A percentile compares a stretch with the other conserved stretches of the same genome.
phyloP scores from a whole-genome alignment of 106 monocot genomes.

The Dioscorea dumetorum region DNA sequence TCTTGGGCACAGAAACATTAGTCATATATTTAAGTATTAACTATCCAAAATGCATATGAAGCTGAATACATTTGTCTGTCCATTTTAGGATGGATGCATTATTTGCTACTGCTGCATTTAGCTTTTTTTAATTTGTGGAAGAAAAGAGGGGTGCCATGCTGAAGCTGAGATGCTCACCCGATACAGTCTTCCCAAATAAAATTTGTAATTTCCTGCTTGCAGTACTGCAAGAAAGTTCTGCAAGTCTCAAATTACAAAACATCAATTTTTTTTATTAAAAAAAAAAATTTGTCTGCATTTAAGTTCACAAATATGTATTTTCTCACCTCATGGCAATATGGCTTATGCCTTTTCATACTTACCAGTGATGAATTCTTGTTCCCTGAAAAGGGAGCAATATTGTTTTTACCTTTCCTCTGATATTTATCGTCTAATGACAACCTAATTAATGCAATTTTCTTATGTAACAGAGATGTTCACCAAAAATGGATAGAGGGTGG shows the following conservation, averaged over 20 bases:
- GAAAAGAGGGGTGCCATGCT: conserved; percentile 64
- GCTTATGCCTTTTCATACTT: too few species aligned
- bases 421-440: background rate
- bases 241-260: conserved; percentile 55
- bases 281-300: too few species aligned
- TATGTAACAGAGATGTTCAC: conserved; percentile 72
- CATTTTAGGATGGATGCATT: background rate
- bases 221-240: conserved; percentile 34
- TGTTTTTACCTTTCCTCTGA: too few species aligned
- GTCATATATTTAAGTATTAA: too few species aligned
- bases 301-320: too few species aligned
- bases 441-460: background rate
- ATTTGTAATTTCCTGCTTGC: conserved; percentile 76
- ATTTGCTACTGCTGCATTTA: background rate
- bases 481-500: conserved; percentile 99
- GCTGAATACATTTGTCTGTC: too few species aligned
- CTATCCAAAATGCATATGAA: too few species aligned
- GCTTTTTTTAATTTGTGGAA: conserved; percentile 22
- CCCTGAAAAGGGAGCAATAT: too few species aligned
- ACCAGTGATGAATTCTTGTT: too few species aligned
- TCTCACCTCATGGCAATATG: too few species aligned
- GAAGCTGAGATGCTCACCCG: conserved; percentile 37
- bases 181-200: conserved; percentile 79
- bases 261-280: background rate
- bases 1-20: too few species aligned